Percentiles rank a stretch among this genome's conserved stretches.
These are phyloP conservation scores for Suillus placidus DNA, from an alignment of 768 basidiomycete genomes.

Conservation along the genomic window DNA sequence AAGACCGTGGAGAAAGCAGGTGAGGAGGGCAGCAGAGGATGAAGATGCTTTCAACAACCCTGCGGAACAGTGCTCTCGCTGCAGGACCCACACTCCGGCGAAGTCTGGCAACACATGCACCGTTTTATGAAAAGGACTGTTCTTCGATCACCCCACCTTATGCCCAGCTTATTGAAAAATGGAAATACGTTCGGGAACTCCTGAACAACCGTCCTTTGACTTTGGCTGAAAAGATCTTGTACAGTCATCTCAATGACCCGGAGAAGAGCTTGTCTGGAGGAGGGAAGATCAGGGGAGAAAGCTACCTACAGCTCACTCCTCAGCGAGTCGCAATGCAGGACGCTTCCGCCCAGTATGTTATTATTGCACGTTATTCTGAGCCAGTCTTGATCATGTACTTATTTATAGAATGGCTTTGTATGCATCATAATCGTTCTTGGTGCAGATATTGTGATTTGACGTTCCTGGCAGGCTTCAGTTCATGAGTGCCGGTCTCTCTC, in stretches of 20 bases:
- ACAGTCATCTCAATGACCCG: conserved; percentile 86
- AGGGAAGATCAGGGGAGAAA: conserved; percentile 77
- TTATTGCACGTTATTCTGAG: conserved; percentile 4
- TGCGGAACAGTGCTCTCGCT: conserved; percentile 20
- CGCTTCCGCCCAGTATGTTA: conserved; percentile 81
- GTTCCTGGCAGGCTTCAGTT: conserved; percentile 77
- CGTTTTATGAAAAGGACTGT: conserved; percentile 57
- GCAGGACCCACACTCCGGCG: conserved; percentile 27
- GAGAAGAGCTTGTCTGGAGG: conserved; percentile 66
- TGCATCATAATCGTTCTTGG: conserved; percentile 26
- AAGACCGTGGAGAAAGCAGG: not conserved
- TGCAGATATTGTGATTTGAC: conserved; percentile 4
- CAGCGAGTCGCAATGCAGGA: conserved; percentile 99
- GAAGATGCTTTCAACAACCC: conserved; percentile 25
- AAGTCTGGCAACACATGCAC: conserved; percentile 43
- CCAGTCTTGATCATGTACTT: conserved; percentile 15
- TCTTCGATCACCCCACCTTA: conserved; percentile 87
- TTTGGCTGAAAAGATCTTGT: conserved; percentile 97
- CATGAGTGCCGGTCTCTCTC: conserved; percentile 90
- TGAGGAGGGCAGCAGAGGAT: not conserved
- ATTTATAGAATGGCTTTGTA: conserved; percentile 77
- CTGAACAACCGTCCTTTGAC: conserved; percentile 80
- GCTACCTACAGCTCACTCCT: conserved; percentile 88
- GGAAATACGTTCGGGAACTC: conserved; percentile 66
- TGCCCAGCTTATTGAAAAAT: conserved; percentile 63